Percentiles rank a stretch among this genome's conserved stretches.
These are phyloP conservation scores for Hymenoscyphus fructigenus DNA, from an alignment of 2,329 filamentous ascomycete species.

Conservation along the genomic window DNA sequence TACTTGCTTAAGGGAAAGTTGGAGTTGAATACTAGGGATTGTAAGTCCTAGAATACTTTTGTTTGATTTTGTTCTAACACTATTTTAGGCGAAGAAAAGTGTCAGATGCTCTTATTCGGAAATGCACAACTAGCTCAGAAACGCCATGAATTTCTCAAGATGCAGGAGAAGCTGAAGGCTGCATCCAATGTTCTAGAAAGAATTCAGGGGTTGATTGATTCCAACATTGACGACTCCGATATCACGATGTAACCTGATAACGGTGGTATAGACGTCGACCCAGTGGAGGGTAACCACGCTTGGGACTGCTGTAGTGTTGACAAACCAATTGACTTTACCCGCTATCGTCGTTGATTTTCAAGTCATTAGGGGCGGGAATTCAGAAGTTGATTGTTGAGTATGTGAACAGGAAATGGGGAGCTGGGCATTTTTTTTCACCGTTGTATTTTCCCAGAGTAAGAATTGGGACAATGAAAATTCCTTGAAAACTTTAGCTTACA, in stretches of 20 bases:
- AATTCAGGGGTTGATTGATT: neutral
- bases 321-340: neutral
- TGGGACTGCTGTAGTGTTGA: neutral
- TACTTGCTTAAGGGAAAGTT: slow-evolving; percentile 19
- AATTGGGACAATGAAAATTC: neutral
- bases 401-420: neutral
- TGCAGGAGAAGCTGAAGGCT: neutral
- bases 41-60: slow-evolving; percentile 8
- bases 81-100: slow-evolving; percentile 9
- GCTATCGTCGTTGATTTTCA: neutral
- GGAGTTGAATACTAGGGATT: slow-evolving; percentile 13
- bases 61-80: neutral
- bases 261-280: neutral
- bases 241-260: neutral
- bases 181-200: neutral
- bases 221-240: neutral
- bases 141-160: slow-evolving; percentile 1
- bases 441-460: neutral
- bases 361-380: neutral
- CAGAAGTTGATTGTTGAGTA: neutral
- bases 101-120: slow-evolving; percentile 1
- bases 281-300: neutral
- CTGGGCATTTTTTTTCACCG: neutral
- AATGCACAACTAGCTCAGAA: neutral
- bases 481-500: neutral